Conservation (phyloP, 2,329 filamentous ascomycete genomes). For the Grosmannia serpens region DNA sequence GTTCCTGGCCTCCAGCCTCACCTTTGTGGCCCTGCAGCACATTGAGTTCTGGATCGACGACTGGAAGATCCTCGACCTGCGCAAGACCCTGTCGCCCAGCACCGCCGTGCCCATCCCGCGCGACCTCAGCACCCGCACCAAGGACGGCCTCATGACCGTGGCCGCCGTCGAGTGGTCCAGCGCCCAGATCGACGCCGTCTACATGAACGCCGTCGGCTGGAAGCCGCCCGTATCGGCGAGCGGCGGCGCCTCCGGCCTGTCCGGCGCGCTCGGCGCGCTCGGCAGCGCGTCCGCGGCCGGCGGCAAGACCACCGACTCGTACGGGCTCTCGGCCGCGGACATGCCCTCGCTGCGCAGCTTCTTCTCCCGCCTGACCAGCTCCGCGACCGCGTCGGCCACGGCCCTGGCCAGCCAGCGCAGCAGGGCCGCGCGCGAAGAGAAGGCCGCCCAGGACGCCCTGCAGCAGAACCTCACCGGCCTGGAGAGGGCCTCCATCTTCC, state of each 20-base stretch:
- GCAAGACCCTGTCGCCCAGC: slow-evolving; percentile 77
- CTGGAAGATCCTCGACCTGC: slow-evolving; percentile 64
- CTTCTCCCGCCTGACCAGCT: slow-evolving; percentile 61
- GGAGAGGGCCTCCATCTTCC: slow-evolving; percentile 71
- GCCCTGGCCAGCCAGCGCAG: slow-evolving; percentile 38
- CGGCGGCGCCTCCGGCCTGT: neutral
- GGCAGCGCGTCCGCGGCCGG: neutral
- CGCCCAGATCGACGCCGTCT: slow-evolving; percentile 82
- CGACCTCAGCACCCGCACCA: slow-evolving; percentile 71
- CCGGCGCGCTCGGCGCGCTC: too few species aligned
- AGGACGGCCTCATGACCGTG: slow-evolving; percentile 82
- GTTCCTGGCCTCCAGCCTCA: slow-evolving; percentile 88
- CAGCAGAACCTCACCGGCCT: slow-evolving; percentile 59
- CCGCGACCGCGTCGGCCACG: slow-evolving; percentile 22
- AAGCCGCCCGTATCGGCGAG: slow-evolving; percentile 38
- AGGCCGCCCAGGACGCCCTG: slow-evolving; percentile 48
- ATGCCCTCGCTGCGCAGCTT: slow-evolving; percentile 61
- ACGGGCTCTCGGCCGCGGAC: slow-evolving; percentile 36
- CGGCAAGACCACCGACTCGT: slow-evolving; percentile 34
- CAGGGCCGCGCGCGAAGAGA: slow-evolving; percentile 52
- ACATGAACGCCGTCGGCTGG: slow-evolving; percentile 82
- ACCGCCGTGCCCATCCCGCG: slow-evolving; percentile 60
- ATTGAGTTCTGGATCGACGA: slow-evolving; percentile 90
- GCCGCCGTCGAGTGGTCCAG: slow-evolving; percentile 70
- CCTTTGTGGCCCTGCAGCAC: slow-evolving; percentile 78